These are phyloP conservation scores for Tetrapyrgos nigripes DNA, from an alignment of 1,284 basidiomycete species.

Conservation along the genomic window DNA sequence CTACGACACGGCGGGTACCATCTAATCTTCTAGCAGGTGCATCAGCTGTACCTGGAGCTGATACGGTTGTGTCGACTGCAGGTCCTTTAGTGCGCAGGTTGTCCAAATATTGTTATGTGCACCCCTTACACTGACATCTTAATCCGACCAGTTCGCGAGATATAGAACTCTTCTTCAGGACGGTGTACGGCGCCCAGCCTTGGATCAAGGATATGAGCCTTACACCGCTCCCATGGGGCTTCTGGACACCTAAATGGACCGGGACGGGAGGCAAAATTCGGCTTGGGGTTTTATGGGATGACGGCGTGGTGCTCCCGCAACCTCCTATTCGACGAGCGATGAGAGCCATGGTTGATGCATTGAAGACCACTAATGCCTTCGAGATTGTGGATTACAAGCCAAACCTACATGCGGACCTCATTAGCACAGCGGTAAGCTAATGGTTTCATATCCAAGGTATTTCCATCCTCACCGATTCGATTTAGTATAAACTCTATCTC, in stretches of 20 bases:
- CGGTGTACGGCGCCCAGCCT: constrained; percentile 44
- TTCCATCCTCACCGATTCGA: neutral
- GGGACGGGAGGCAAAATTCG: constrained; percentile 37
- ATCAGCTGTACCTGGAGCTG: constrained; percentile 26
- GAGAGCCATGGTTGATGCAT: constrained; percentile 37
- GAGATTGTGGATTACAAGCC: constrained; percentile 49
- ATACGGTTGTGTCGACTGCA: constrained; percentile 35
- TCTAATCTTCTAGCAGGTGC: constrained; percentile 3
- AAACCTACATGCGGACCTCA: constrained; percentile 40
- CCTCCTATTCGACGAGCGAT: constrained; percentile 52
- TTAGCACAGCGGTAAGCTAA: constrained; percentile 37
- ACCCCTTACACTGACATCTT: constrained; percentile 29
- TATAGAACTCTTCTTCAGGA: constrained; percentile 45
- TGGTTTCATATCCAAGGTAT: neutral
- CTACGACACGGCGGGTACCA: constrained; percentile 23
- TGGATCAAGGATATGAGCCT: constrained; percentile 48
- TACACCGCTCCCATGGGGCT: constrained; percentile 45
- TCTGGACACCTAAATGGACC: constrained; percentile 21
- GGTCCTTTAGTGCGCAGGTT: constrained; percentile 40
- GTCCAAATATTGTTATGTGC: neutral
- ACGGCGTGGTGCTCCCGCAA: constrained; percentile 52
- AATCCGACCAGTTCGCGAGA: constrained; percentile 46
- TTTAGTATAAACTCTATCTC: constrained; percentile 27
- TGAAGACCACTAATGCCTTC: constrained; percentile 44
- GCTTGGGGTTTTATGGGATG: constrained; percentile 52